phyloP scores from a whole-genome alignment of 2,329 filamentous ascomycete genomes.

The Hymenoscyphus repandus region DNA sequence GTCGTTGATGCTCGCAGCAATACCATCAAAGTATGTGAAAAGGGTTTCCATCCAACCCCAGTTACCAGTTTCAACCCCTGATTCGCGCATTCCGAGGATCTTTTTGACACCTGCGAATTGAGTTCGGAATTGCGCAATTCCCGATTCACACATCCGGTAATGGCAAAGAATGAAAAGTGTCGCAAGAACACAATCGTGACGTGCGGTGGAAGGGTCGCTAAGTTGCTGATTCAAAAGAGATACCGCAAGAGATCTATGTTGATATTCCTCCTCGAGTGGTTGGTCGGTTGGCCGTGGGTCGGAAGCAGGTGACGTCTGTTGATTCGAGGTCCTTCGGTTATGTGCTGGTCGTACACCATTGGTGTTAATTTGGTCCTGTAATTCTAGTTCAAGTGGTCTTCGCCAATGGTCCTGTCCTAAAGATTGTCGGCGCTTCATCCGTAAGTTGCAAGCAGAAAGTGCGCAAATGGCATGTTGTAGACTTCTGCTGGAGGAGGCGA shows the following conservation, averaged over 20 bases:
- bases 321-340: slow-evolving; percentile 20
- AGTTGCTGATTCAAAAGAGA: slow-evolving; percentile 79
- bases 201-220: slow-evolving; percentile 67
- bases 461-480: slow-evolving; percentile 92
- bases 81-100: slow-evolving; percentile 71
- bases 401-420: slow-evolving; percentile 48
- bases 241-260: slow-evolving; percentile 76
- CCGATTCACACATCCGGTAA: slow-evolving; percentile 90
- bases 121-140: slow-evolving; percentile 86
- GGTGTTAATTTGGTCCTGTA: slow-evolving; percentile 28
- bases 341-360: slow-evolving; percentile 17
- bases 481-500: slow-evolving; percentile 73
- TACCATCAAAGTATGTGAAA: slow-evolving; percentile 92
- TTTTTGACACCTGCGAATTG: slow-evolving; percentile 93
- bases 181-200: slow-evolving; percentile 81
- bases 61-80: slow-evolving; percentile 55
- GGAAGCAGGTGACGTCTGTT: slow-evolving; percentile 27
- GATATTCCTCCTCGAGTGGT: slow-evolving; percentile 71
- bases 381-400: slow-evolving; percentile 33
- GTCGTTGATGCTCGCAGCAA: slow-evolving; percentile 88
- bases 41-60: slow-evolving; percentile 88
- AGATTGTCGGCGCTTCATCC: slow-evolving; percentile 72
- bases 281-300: slow-evolving; percentile 43
- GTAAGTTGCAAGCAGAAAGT: slow-evolving; percentile 80
- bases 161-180: slow-evolving; percentile 85